Percentiles rank a stretch among this genome's conserved stretches.
Conservation (phyloP, 345 rosid genomes). For the Aurinia saxatilis region DNA sequence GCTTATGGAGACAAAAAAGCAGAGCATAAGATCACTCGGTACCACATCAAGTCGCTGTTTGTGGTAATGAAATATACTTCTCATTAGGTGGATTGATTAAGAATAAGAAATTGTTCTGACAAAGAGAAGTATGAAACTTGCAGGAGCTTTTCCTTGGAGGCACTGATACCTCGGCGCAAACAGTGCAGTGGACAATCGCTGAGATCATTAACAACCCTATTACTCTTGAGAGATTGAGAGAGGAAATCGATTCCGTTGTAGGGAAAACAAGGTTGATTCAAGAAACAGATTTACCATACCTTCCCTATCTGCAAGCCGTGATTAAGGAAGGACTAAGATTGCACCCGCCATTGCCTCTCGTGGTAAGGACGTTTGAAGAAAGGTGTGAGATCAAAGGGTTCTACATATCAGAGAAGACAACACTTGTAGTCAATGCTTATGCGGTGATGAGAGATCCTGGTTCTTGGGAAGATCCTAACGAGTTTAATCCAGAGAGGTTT, state of each 20-base stretch:
- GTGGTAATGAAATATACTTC: slow-evolving; percentile 38
- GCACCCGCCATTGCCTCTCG: neutral
- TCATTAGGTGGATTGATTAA: neutral
- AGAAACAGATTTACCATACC: slow-evolving; percentile 49
- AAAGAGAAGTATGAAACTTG: neutral
- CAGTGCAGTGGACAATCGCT: slow-evolving; percentile 46
- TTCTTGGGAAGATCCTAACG: slow-evolving; percentile 45
- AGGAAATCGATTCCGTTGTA: slow-evolving; percentile 42
- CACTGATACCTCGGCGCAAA: neutral
- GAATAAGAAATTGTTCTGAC: neutral
- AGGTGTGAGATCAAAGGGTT: neutral
- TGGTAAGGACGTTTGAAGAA: neutral
- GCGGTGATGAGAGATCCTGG: slow-evolving; percentile 43
- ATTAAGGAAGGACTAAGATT: slow-evolving; percentile 36
- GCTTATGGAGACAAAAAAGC: slow-evolving; percentile 47
- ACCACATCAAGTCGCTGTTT: slow-evolving; percentile 54
- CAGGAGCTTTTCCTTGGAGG: slow-evolving; percentile 18
- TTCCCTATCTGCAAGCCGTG: slow-evolving; percentile 53
- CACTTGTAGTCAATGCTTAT: slow-evolving; percentile 27
- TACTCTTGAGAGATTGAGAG: slow-evolving; percentile 39
- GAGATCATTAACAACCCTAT: slow-evolving; percentile 50
- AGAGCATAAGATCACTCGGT: slow-evolving; percentile 45
- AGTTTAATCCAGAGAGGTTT: slow-evolving; percentile 22
- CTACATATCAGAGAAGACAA: neutral
- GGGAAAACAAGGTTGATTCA: slow-evolving; percentile 43